Base-by-base conservation (phyloP, 1,284 basidiomycete genomes). In the Cerioporus squamosus region DNA sequence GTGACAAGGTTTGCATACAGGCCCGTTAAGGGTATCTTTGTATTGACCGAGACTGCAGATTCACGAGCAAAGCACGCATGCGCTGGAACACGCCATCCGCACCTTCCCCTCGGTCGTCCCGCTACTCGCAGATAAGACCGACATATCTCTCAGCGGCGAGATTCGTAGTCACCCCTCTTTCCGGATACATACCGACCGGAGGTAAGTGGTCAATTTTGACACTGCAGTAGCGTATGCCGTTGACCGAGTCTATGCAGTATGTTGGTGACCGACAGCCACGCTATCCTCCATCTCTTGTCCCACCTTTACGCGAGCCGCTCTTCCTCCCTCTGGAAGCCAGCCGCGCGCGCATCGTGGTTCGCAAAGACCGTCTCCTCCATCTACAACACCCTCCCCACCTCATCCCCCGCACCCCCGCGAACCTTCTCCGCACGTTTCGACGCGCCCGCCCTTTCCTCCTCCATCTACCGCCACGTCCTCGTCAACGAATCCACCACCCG, bases 221-320 rank as follows among this genome's bases (percentile, higher is more conserved):
- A 2, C 2, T 24, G 5, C n/a, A n/a, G 17, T 10, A 14, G 4
- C 9, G 10, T 5, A 9, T 14, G 10, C 14, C 18, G 9, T 39
- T 51, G 3, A 47, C 33, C 2, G 15, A 4, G 8, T 14, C 15
- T 24, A 59, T 56, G 47, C 53, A 49, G 53, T 42, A 53, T 59
- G 59, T 49, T 55, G 29, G 10, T 53, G 24, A 57, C 53, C 24
- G 36, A 45, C 23, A 61, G 53, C 80, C 20, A 70, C 75, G 23
- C 83, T 1, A 73, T 80, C 10, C 73, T 87, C 2, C 82, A 91
- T 61, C 82, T 96, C 12, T 81, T 97, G 10, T 90, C 92, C 0
- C 91, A 94, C 69, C 83, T 97, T 33, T 97, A 97, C 71, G 91
- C 83, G 1, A 84, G 89, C 46, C 88, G 93, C 7, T 90, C 91